Evolutionary conservation across 2,329 filamentous ascomycete genomes (phyloP).

Genomic region (Fusarium subglutinans): DNA sequence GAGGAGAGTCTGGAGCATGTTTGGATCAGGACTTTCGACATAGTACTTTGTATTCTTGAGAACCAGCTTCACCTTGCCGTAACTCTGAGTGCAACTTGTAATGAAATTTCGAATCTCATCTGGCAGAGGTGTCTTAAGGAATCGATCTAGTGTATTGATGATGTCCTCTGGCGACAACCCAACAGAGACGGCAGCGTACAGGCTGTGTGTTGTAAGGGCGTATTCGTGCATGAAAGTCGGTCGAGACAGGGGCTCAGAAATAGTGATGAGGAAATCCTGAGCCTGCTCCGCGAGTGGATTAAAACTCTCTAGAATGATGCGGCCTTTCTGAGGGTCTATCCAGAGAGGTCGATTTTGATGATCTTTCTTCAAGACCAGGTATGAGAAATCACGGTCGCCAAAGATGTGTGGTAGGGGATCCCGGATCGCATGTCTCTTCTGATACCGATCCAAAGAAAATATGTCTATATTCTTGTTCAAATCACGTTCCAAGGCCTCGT

Average conservation of each 20-base stretch:
- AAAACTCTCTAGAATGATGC: constrained; percentile 94
- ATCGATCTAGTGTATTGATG: constrained; percentile 84
- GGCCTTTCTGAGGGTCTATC: constrained; percentile 88
- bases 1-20: constrained; percentile 86
- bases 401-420: constrained; percentile 59
- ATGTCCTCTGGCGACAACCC: constrained; percentile 92
- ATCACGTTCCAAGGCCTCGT: constrained; percentile 62
- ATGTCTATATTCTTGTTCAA: constrained; percentile 68
- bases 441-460: constrained; percentile 64
- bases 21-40: constrained; percentile 89
- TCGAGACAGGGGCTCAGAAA: constrained; percentile 90
- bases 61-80: constrained; percentile 95
- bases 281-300: constrained; percentile 86
- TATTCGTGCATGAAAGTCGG: constrained; percentile 95
- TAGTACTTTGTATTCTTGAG: constrained; percentile 95
- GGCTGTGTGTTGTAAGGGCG: constrained; percentile 86
- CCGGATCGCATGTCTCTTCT: constrained; percentile 55
- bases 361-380: constrained; percentile 84
- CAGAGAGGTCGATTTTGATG: constrained; percentile 90
- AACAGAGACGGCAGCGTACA: constrained; percentile 95
- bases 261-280: constrained; percentile 94
- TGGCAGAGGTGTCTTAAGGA: constrained; percentile 89
- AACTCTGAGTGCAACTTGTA: constrained; percentile 82
- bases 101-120: constrained; percentile 84
- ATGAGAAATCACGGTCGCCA: constrained; percentile 76